These are phyloP conservation scores for Ceratocystis alfenasii DNA, from an alignment of 2,329 filamentous ascomycete genomes.

Conservation along the genomic window DNA sequence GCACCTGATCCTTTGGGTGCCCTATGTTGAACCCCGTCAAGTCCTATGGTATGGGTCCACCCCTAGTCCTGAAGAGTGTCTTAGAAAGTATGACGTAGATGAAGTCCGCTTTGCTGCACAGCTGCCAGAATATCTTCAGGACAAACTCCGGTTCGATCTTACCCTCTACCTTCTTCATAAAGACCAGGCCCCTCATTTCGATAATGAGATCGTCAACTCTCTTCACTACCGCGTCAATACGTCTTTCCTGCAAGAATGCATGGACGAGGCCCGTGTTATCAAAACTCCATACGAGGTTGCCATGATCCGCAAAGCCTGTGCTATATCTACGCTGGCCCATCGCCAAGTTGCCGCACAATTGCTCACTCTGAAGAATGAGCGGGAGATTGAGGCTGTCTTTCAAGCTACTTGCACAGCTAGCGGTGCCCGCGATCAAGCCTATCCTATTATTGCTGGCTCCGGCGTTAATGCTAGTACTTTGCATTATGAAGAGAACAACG, in stretches of 20 bases:
- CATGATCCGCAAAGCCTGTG: conserved; percentile 69
- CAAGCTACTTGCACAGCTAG: conserved; percentile 57
- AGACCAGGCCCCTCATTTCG: conserved; percentile 32
- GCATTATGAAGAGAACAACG: conserved; percentile 76
- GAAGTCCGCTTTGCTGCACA: conserved; percentile 50
- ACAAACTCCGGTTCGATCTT: conserved; percentile 28
- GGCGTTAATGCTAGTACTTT: conserved; percentile 73
- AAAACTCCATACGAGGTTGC: conserved; percentile 81
- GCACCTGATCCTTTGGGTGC: conserved; percentile 59
- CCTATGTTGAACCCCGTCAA: conserved; percentile 49
- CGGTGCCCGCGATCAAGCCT: conserved; percentile 68
- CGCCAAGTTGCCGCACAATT: conserved; percentile 56
- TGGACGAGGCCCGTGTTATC: conserved; percentile 67
- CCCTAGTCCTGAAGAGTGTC: conserved; percentile 49
- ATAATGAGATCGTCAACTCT: conserved; percentile 30
- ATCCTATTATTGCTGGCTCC: conserved; percentile 76
- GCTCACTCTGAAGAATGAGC: conserved; percentile 57
- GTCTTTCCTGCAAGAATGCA: conserved; percentile 50
- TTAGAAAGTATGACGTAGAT: conserved; percentile 55
- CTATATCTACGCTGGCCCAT: conserved; percentile 67
- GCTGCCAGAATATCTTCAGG: conserved; percentile 37
- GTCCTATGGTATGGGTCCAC: conserved; percentile 53
- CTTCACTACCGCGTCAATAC: conserved; percentile 36
- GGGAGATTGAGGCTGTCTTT: conserved; percentile 72
- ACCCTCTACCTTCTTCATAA: conserved; percentile 38